Evolutionary conservation across 768 basidiomycete genomes (phyloP), one percentile per base, ranked within the genome.

Genomic region (Naematelia aurantialba): DNA sequence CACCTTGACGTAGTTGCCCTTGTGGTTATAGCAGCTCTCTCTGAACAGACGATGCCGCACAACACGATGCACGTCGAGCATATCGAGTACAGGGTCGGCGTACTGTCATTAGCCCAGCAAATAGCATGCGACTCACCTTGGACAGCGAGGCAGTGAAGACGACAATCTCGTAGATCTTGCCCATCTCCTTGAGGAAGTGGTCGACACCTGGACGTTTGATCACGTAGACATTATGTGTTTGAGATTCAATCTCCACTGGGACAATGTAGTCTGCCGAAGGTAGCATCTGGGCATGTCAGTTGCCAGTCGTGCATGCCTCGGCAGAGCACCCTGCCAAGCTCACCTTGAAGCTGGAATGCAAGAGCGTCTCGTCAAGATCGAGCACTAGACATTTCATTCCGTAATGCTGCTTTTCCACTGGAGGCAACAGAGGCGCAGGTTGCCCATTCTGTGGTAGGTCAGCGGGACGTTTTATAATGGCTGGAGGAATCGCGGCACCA

Each of bases 1-100:
- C 59, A 92, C 93, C 85, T 99, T 99, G 79, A 99, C 94, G 77
- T 98, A 99, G 80, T 94, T 98, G 45, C 94, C 94, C 78, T 89
- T 89, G 80, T 98, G 96, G 75, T 96, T 98, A 77, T 97, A 98
- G 78, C 96, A 99, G 73, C 90, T 94, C 79, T 99, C 96, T 60
- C 96, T 81, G 85, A 97, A 99, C 52, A 99, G 79, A 61, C 96
- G 84, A 77, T 99, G 94, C 29, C 89, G 81, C 44, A 99, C 93
- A 10, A 93, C 94, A 63, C 85, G 87, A 78, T 93, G 87, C 25
- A 87, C 82, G 73, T 99, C 96, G 47, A 99, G 83, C 73, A 94
- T 96, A 81, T 99, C 96, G 55, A 99, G 82, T 13, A 99, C 96
- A 2, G 96, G 96, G 73, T 99, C 96, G 49, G 96, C 96, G 74